A percentile compares a stretch with the other conserved stretches of the same genome.
Evolutionary conservation across 305 asterid genomes (phyloP).

Genomic region (Ajuga reptans): DNA sequence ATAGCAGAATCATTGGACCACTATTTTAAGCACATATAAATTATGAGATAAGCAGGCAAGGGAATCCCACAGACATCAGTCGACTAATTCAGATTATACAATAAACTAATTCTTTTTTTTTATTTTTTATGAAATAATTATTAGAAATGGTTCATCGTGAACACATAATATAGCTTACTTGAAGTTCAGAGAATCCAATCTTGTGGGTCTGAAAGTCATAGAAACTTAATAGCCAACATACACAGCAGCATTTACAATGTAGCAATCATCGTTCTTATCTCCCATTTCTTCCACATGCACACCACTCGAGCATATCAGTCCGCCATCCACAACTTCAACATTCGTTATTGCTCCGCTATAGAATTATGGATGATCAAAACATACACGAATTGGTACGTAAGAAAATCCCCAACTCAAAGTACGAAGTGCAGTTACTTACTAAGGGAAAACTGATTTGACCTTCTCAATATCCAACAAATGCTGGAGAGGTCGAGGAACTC

Average conservation of each 20-base stretch:
- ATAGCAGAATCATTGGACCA: not conserved
- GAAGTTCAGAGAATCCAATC: constrained; percentile 25
- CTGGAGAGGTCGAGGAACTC: constrained; percentile 76
- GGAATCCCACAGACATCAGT: not conserved
- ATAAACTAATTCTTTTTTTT: too few relatives aligned
- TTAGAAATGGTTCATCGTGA: not conserved
- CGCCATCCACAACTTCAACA: constrained; percentile 85
- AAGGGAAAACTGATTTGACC: constrained; percentile 88
- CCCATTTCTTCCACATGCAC: constrained; percentile 95
- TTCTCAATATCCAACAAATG: constrained; percentile 59
- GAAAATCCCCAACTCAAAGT: not conserved
- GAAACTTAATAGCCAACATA: constrained; percentile 68
- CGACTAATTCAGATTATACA: too few relatives aligned
- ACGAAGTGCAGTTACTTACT: constrained; percentile 46
- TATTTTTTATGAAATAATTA: too few relatives aligned
- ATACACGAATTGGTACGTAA: not conserved
- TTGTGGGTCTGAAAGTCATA: constrained; percentile 3
- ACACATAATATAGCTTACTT: not conserved
- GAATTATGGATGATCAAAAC: constrained; percentile 16
- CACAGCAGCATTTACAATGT: constrained; percentile 88
- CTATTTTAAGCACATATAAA: not conserved
- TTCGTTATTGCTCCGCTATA: constrained; percentile 66
- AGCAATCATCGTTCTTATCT: constrained; percentile 80
- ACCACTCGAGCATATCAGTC: constrained; percentile 84
- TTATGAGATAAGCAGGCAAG: not conserved